Base-by-base conservation (phyloP, 495 filamentous ascomycete genomes). In the Hypoxylon crocopeplum region DNA sequence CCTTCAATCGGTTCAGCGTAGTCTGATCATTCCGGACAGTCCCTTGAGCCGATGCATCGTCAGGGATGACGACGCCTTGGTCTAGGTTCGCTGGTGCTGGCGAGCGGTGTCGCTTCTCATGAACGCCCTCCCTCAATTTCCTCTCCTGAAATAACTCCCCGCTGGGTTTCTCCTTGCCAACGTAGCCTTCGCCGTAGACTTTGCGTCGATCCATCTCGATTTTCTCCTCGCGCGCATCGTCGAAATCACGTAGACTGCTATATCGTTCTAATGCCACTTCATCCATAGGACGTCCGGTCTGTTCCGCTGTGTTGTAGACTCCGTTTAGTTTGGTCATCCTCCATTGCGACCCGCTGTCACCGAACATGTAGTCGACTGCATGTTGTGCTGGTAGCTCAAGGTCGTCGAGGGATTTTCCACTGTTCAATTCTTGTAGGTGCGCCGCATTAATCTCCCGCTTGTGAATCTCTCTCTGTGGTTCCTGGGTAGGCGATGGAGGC, bases 221-320 rank as follows among this genome's bases (percentile, higher is more conserved):
- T 75, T 96, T 88, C 68, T 99, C 95, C 69, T 99, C 94, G 47
- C 94, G 81, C 2, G 92, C 93, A 65, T 97, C 90, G 68, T 99
- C 94, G 69, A 97, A 97, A 2, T 87, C 86, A 19, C 86, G 82
- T 16, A 99, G 71, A 63, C 85, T 85, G 10, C 93, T 95, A 69
- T 88, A 97, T 45, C 89, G 79, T 62, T 95, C 87, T 20, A 87
- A 55, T 1, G 94, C 94, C 48, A 97, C 76, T 21, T 92, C 90
- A 20, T 98, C 93, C 13, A 94, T 77, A 5, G 83, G 32, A 45
- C 78, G 79, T 2, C 87, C 87, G 7, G 77, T 86, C 66, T 93
- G 87, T 62, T 96, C 82, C 0, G 91, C 88, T 49, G 86, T 83
- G 44, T 86, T 82, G 74, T 96, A 96, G 13, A 96, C 87, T 5